Evolutionary conservation across 2,329 filamentous ascomycete genomes (phyloP).

Genomic region (Stagonosporopsis tanaceti): DNA sequence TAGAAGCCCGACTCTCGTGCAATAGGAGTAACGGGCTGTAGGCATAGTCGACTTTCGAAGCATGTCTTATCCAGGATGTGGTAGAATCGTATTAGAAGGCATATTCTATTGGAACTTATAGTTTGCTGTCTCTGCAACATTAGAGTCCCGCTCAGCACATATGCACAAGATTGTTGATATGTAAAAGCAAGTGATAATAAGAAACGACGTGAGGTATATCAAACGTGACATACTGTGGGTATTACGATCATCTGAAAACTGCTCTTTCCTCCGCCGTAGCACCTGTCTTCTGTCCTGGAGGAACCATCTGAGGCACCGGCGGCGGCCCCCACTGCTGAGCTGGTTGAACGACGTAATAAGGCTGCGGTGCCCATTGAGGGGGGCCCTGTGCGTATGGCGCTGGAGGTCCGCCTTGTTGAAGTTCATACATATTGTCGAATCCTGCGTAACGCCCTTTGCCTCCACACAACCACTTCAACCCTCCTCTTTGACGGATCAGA

Average conservation of each 20-base stretch:
- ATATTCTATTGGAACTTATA: too few species aligned
- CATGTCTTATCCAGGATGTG: too few species aligned
- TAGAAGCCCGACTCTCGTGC: too few species aligned
- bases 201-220: neutral
- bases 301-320: neutral
- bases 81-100: too few species aligned
- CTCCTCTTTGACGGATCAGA: constrained; percentile 36
- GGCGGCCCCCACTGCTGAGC: constrained; percentile 21
- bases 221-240: neutral
- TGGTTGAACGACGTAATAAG: constrained; percentile 13
- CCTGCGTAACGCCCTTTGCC: constrained; percentile 40
- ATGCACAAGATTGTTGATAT: neutral
- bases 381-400: neutral
- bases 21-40: too few species aligned
- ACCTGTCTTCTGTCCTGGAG: constrained; percentile 7
- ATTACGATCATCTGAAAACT: neutral
- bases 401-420: constrained; percentile 4
- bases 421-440: constrained; percentile 37
- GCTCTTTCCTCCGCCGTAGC: constrained; percentile 1
- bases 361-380: constrained; percentile 11
- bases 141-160: too few species aligned
- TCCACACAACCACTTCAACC: constrained; percentile 37
- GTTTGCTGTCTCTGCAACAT: too few species aligned
- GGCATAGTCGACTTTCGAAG: too few species aligned
- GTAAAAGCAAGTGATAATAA: neutral